phyloP scores from a whole-genome alignment of 352 stramenopile species.

The Nothophytophthora sp. region DNA sequence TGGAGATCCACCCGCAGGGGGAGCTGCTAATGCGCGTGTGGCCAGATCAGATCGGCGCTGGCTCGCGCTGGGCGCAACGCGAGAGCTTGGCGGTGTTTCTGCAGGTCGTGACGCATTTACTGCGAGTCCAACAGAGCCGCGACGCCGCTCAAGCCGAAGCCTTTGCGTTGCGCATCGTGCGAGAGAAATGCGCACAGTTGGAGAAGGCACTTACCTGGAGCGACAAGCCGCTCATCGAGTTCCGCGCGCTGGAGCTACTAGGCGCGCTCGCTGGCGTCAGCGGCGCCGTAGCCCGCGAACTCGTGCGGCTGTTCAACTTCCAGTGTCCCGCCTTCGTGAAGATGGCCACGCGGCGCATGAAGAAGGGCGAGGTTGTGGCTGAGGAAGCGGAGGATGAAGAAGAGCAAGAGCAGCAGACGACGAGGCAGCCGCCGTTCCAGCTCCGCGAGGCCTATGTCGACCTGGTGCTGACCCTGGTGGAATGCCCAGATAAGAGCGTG shows the following conservation, averaged over 20 bases:
- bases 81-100: slow-evolving; percentile 74
- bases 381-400: slow-evolving; percentile 14
- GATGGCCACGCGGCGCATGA: slow-evolving; percentile 57
- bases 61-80: slow-evolving; percentile 60
- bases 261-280: slow-evolving; percentile 42
- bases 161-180: slow-evolving; percentile 62
- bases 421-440: slow-evolving; percentile 46
- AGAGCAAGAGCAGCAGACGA: slow-evolving; percentile 5
- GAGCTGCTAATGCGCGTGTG: slow-evolving; percentile 67
- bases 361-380: slow-evolving; percentile 39
- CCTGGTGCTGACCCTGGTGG: slow-evolving; percentile 60
- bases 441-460: slow-evolving; percentile 67
- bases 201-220: slow-evolving; percentile 84
- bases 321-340: slow-evolving; percentile 64
- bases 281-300: slow-evolving; percentile 48
- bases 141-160: slow-evolving; percentile 46
- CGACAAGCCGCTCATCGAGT: slow-evolving; percentile 84
- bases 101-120: slow-evolving; percentile 48
- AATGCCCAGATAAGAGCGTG: slow-evolving; percentile 74
- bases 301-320: slow-evolving; percentile 84
- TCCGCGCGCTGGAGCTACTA: slow-evolving; percentile 67
- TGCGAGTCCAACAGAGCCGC: slow-evolving; percentile 31
- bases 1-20: slow-evolving; percentile 53
- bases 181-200: slow-evolving; percentile 61
- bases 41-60: slow-evolving; percentile 51